phyloP scores from a whole-genome alignment of 768 basidiomycete genomes.

The Trametes villosa region DNA sequence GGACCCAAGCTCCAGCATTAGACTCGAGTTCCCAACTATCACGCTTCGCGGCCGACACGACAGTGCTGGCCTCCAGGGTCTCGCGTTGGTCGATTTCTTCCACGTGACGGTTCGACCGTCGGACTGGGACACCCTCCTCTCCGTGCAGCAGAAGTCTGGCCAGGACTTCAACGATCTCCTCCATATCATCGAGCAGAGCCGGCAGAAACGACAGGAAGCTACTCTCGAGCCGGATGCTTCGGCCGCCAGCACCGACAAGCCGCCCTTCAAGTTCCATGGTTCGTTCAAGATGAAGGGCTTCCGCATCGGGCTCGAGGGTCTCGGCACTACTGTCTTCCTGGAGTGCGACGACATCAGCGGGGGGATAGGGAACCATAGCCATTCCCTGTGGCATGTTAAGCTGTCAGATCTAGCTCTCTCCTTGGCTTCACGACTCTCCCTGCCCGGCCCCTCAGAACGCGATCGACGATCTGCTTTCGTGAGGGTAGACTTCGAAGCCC shows the following conservation, averaged over 20 bases:
- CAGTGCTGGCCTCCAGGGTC: constrained; percentile 50
- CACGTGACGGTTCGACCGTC: constrained; percentile 77
- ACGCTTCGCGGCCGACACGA: constrained; percentile 64
- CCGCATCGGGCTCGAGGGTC: constrained; percentile 75
- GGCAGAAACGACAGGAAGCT: constrained; percentile 31
- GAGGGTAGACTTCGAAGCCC: constrained; percentile 67
- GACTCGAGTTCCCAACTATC: constrained; percentile 67
- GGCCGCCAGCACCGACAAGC: constrained; percentile 18
- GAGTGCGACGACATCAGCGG: constrained; percentile 79
- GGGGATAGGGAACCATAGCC: constrained; percentile 50
- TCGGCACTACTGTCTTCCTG: constrained; percentile 71
- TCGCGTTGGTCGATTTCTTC: constrained; percentile 69
- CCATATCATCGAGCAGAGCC: constrained; percentile 64
- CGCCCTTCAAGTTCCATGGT: constrained; percentile 46
- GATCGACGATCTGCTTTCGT: constrained; percentile 83
- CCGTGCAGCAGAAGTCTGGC: constrained; percentile 87
- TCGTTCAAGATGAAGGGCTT: constrained; percentile 79
- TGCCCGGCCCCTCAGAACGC: constrained; percentile 52
- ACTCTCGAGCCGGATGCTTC: neutral
- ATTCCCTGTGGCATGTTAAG: constrained; percentile 66
- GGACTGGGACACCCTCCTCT: constrained; percentile 82
- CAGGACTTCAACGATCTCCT: constrained; percentile 87
- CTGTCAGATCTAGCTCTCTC: constrained; percentile 84
- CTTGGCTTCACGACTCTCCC: constrained; percentile 62
- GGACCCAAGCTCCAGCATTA: constrained; percentile 53